Percentiles rank a stretch among this genome's conserved stretches.
These are phyloP conservation scores for Phoenix dactylifera DNA, from an alignment of 176 grass and related monocot species.

Conservation along the genomic window DNA sequence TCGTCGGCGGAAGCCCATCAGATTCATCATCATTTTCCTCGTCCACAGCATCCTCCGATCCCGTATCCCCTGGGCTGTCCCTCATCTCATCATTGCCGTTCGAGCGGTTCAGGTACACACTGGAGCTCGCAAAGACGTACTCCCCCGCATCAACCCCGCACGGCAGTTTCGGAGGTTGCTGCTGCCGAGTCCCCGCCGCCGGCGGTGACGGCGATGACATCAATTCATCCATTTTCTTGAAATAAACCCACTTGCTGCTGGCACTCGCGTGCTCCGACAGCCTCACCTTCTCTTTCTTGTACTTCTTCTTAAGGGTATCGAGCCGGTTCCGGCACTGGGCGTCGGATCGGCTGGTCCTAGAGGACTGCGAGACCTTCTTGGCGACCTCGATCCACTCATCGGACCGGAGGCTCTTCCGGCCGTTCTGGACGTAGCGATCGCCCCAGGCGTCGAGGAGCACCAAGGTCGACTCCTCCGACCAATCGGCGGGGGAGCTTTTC, in stretches of 20 bases:
- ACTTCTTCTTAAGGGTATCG: slow-evolving; percentile 75
- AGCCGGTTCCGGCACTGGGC: slow-evolving; percentile 77
- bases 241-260: slow-evolving; percentile 66
- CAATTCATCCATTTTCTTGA: slow-evolving; percentile 51
- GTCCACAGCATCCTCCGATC: slow-evolving; percentile 1
- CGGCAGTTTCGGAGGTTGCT: background rate
- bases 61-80: slow-evolving; percentile 4
- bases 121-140: slow-evolving; percentile 4
- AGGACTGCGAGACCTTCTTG: slow-evolving; percentile 13
- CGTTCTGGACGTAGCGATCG: slow-evolving; percentile 48
- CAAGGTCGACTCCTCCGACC: slow-evolving; percentile 78
- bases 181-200: background rate
- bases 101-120: background rate
- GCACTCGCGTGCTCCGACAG: slow-evolving; percentile 18
- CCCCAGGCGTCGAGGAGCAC: slow-evolving; percentile 78
- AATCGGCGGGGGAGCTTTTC: slow-evolving; percentile 15
- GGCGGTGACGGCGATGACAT: slow-evolving; percentile 19
- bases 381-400: slow-evolving; percentile 75
- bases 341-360: slow-evolving; percentile 31
- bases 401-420: slow-evolving; percentile 41
- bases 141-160: slow-evolving; percentile 8
- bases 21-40: slow-evolving; percentile 1
- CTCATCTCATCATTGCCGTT: slow-evolving; percentile 8
- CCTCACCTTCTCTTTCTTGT: slow-evolving; percentile 62
- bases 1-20: background rate